These are phyloP conservation scores for Picea glauca DNA, from an alignment of 75 land plant species.

Conservation along the genomic window DNA sequence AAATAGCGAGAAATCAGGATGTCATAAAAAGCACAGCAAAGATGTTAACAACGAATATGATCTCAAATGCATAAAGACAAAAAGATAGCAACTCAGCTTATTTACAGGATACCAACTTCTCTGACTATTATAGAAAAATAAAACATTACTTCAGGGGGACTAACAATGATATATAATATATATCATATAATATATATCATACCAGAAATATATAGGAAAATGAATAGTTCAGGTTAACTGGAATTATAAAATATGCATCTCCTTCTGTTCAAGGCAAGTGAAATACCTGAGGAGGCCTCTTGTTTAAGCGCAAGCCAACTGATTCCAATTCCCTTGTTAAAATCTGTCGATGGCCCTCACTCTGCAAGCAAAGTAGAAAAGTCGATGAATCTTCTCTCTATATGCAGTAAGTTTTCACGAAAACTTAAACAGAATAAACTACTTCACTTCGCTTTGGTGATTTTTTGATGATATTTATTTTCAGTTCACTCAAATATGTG, in stretches of 20 bases:
- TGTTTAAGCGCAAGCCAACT: conserved; percentile 96
- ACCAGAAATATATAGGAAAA: neutral
- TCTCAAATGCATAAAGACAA: too few species aligned
- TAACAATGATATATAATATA: too few species aligned
- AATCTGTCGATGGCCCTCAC: conserved; percentile 99
- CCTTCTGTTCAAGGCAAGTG: neutral
- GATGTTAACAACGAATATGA: too few species aligned
- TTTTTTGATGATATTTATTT: too few species aligned
- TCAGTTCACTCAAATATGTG: too few species aligned
- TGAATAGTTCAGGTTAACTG: neutral
- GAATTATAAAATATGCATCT: too few species aligned
- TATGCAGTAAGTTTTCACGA: neutral
- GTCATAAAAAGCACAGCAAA: too few species aligned
- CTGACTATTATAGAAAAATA: neutral
- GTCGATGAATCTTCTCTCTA: too few species aligned
- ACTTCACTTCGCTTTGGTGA: too few species aligned
- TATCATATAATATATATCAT: neutral
- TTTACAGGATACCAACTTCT: too few species aligned
- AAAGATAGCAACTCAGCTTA: too few species aligned
- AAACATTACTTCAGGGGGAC: neutral
- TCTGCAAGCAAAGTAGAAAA: conserved; percentile 36
- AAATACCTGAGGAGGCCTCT: conserved; percentile 92
- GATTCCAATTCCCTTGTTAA: conserved; percentile 94
- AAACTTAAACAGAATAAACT: neutral
- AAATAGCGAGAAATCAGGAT: too few species aligned